Base-by-base conservation (phyloP, 208 protist genomes). In the Plasmodiophora brassicae region DNA sequence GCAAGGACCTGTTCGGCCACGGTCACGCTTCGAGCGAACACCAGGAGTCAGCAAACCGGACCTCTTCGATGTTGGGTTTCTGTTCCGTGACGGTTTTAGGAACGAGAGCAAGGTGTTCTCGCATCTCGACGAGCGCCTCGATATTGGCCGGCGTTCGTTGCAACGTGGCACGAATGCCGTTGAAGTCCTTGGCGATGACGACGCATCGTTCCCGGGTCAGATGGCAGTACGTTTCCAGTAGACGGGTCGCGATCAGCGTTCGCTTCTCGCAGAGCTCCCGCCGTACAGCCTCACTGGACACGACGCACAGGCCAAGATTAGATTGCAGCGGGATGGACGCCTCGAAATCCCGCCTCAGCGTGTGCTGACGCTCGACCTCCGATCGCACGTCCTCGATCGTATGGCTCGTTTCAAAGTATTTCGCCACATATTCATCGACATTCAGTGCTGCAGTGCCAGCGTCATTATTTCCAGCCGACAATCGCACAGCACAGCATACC, bases 171-270 rank as follows among this genome's bases (percentile, higher is more conserved):
- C 65, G 65, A 78, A 78, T 78, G 10, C 32, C 5, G n/a, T 78
- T 78, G n/a, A 78, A 78, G 41, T 78, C 65, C 5, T 32, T n/a
- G 32, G 32, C 65, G n/a, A 78, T 78, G 14, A 38, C 5, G 20
- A 78, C 14, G 41, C 65, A 78, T 78, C n/a, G 65, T 5, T 78
- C 65, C 41, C 65, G 65, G 5, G 65, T 78, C 5, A 78, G 5
- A 38, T 38, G 65, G n/a, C 65, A 78, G 41, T 78, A 78, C 41
- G 65, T 78, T 32, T 78, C 65, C n/a, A 78, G 65, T 32, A 44
- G 32, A 32, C 65, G n/a, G n/a, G 5, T 78, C 5, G 65, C 65
- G 41, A 78, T 78, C 5, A 78, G n/a, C 41, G 65, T 78, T n/a
- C 41, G 65, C n/a, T 78, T 78, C 32, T 78, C 65, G n/a, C 65